phyloP scores from a whole-genome alignment of 208 protist genomes.

The Wallacemonas sp. region DNA sequence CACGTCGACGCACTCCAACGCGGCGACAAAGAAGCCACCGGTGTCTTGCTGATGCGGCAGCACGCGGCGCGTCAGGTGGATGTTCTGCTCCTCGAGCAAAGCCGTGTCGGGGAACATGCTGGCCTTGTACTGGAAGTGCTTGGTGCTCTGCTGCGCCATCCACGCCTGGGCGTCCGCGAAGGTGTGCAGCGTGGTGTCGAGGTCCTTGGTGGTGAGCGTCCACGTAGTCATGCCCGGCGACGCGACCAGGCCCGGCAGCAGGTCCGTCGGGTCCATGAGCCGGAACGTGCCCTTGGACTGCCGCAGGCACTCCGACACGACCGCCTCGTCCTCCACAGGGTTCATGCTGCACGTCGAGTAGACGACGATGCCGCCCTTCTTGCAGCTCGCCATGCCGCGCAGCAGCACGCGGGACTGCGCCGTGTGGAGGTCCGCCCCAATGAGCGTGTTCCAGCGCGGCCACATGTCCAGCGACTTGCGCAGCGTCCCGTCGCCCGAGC shows the following conservation, averaged over 20 bases:
- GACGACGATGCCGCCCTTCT: conserved; percentile 88
- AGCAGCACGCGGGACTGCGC: conserved; percentile 81
- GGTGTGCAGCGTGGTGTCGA: conserved; percentile 40
- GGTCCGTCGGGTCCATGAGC: conserved; percentile 78
- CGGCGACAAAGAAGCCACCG: conserved; percentile 97
- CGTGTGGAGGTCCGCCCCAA: conserved; percentile 84
- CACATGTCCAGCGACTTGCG: conserved; percentile 94
- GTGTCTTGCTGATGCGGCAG: conserved; percentile 96
- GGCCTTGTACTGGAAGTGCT: conserved; percentile 67
- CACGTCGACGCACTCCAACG: conserved; percentile 78
- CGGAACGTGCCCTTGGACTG: conserved; percentile 61
- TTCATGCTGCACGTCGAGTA: conserved; percentile 97
- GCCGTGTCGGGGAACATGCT: conserved; percentile 76
- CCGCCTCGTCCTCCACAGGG: conserved; percentile 95
- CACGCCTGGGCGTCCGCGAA: conserved; percentile 68
- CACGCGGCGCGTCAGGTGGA: conserved; percentile 87
- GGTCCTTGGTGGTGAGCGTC: conserved; percentile 75
- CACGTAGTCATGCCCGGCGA: conserved; percentile 78
- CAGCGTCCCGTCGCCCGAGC: conserved; percentile 95
- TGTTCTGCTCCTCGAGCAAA: conserved; percentile 58
- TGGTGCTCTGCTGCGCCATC: conserved; percentile 22
- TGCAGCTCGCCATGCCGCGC: conserved; percentile 82
- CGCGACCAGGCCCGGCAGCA: conserved; percentile 79
- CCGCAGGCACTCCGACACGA: conserved; percentile 86
- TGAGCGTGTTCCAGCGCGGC: conserved; percentile 86